Conservation (phyloP, 768 basidiomycete species). For the Lactifluus pinguis region DNA sequence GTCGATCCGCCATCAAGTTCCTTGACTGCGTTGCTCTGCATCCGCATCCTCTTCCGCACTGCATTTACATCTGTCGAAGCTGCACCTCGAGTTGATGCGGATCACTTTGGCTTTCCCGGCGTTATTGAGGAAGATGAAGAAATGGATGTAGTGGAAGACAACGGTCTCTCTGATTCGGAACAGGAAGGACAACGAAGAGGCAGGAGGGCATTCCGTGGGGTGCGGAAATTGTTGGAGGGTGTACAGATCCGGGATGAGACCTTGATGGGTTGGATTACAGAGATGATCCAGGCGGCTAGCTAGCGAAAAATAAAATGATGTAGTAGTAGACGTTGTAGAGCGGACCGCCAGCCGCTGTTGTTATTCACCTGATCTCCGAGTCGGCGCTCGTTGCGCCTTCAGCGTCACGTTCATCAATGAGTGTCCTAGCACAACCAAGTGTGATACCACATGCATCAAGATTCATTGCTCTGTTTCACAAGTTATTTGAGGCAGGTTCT, state of each 20-base stretch:
- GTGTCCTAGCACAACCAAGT: neutral
- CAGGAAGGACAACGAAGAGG: slow-evolving; percentile 65
- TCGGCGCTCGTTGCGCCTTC: neutral
- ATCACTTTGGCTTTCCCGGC: slow-evolving; percentile 88
- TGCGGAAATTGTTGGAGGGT: slow-evolving; percentile 50
- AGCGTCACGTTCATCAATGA: neutral
- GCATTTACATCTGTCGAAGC: slow-evolving; percentile 65
- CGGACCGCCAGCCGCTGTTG: no score
- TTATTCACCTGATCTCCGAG: neutral
- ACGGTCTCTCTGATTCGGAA: slow-evolving; percentile 31
- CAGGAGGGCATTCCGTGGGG: slow-evolving; percentile 57
- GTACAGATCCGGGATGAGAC: slow-evolving; percentile 58
- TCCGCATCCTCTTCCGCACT: slow-evolving; percentile 75
- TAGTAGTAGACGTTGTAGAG: no score
- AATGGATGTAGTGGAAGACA: slow-evolving; percentile 32
- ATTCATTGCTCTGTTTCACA: slow-evolving; percentile 38
- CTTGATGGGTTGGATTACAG: slow-evolving; percentile 48
- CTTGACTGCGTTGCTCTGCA: slow-evolving; percentile 70
- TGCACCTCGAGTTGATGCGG: slow-evolving; percentile 63
- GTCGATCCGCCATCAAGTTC: slow-evolving; percentile 64
- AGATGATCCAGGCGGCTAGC: slow-evolving; percentile 43
- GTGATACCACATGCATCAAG: slow-evolving; percentile 33
- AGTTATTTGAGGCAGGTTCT: slow-evolving; percentile 36
- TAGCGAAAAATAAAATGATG: neutral
- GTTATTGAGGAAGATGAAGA: slow-evolving; percentile 73